Evolutionary conservation across 192 early-diverging fungal genomes (phyloP).

Genomic region (Physocladia obscura): DNA sequence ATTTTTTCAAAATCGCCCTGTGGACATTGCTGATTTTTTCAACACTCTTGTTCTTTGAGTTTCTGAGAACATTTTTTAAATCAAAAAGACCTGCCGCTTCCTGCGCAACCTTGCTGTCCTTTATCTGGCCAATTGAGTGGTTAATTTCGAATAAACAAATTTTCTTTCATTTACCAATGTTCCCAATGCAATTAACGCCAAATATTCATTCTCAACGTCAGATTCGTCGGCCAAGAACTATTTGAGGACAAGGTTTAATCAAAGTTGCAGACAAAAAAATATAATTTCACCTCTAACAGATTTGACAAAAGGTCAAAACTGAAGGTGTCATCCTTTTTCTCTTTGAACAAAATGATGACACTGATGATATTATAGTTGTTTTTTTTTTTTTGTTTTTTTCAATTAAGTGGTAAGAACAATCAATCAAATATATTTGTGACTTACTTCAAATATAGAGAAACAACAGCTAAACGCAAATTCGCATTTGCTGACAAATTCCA

Average conservation of each 20-base stretch:
- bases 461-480: constrained; percentile 44
- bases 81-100: constrained; percentile 16
- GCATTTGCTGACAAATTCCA: constrained; percentile 29
- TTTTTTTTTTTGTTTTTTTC: too few species aligned
- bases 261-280: background rate
- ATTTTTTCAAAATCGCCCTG: constrained; percentile 26
- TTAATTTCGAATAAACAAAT: background rate
- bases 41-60: constrained; percentile 20
- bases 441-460: constrained; percentile 46
- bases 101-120: constrained; percentile 15
- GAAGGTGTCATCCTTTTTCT: constrained; percentile 49
- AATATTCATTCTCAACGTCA: constrained; percentile 63
- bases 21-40: constrained; percentile 8
- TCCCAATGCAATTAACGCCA: constrained; percentile 60
- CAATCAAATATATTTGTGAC: too few species aligned
- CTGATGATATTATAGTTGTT: constrained; percentile 18
- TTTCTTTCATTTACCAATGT: constrained; percentile 50
- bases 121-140: background rate
- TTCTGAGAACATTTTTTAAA: constrained; percentile 1
- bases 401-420: background rate
- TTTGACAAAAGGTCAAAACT: constrained; percentile 45
- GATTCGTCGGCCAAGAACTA: constrained; percentile 56
- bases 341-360: constrained; percentile 50
- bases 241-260: background rate
- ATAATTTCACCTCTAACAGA: constrained; percentile 43